Conservation (phyloP, 2,329 filamentous ascomycete species). For the Didymella exigua region DNA sequence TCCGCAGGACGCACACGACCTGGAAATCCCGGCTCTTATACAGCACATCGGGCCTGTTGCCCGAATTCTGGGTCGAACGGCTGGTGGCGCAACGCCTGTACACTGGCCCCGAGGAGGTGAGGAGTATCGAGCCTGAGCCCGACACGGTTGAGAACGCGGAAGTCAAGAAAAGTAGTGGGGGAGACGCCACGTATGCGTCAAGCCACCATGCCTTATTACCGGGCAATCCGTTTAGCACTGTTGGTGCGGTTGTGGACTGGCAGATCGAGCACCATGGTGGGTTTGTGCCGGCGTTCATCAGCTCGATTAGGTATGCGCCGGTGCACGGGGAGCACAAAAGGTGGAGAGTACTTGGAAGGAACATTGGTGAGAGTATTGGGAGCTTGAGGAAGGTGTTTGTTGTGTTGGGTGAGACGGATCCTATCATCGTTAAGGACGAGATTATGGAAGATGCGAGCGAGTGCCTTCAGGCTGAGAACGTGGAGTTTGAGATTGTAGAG, state of each 20-base stretch:
- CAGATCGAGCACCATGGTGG: conserved; percentile 70
- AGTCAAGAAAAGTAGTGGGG: conserved; percentile 5
- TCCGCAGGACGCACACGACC: conserved; percentile 68
- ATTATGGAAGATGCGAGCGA: conserved; percentile 64
- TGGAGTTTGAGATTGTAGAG: conserved; percentile 60
- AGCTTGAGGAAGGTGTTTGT: conserved; percentile 63
- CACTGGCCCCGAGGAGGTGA: conserved; percentile 28
- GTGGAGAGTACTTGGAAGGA: conserved; percentile 63
- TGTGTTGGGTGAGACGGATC: conserved; percentile 69
- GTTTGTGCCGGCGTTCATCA: conserved; percentile 73
- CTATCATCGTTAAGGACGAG: conserved; percentile 70
- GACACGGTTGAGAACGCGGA: conserved; percentile 29
- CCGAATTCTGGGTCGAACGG: conserved; percentile 61
- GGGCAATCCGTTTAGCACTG: conserved; percentile 59
- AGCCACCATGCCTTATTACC: conserved; percentile 53
- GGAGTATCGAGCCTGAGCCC: conserved; percentile 35
- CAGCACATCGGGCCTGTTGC: conserved; percentile 62
- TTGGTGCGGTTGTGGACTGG: conserved; percentile 70
- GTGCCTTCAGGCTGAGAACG: conserved; percentile 63
- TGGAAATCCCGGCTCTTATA: conserved; percentile 69
- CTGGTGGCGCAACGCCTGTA: conserved; percentile 47
- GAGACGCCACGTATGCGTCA: conserved; percentile 32
- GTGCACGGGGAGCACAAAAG: conserved; percentile 67
- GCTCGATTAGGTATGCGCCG: conserved; percentile 71
- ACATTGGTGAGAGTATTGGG: conserved; percentile 39